Percentiles rank a stretch among this genome's conserved stretches.
phyloP scores from a whole-genome alignment of 1,284 basidiomycete genomes.

The Hortiboletus rubellus region DNA sequence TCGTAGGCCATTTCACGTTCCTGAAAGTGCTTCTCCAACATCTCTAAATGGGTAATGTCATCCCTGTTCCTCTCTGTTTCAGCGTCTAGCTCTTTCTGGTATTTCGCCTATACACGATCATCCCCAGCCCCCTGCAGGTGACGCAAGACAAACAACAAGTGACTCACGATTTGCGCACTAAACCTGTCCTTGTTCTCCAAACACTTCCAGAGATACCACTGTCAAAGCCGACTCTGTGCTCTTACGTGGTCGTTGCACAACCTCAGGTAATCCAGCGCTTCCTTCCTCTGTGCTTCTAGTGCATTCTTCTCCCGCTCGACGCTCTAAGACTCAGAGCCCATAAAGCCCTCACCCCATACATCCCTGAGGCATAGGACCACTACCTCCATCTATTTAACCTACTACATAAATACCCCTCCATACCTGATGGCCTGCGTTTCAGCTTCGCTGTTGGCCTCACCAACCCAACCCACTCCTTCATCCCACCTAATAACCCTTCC shows the following conservation, averaged over 20 bases:
- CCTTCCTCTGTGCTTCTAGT: constrained; percentile 85
- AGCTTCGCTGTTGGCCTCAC: neutral
- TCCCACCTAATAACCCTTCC: neutral
- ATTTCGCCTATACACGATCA: constrained; percentile 45
- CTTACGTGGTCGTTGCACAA: constrained; percentile 81
- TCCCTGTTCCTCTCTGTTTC: constrained; percentile 76
- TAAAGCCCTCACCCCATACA: no score
- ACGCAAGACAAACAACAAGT: neutral
- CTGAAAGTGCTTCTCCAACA: constrained; percentile 67
- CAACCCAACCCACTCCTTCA: neutral
- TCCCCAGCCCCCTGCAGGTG: constrained; percentile 3
- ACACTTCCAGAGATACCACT: constrained; percentile 77
- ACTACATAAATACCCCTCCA: neutral
- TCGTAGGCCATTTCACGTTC: constrained; percentile 70
- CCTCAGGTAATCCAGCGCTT: constrained; percentile 83
- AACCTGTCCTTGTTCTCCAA: constrained; percentile 63
- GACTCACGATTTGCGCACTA: constrained; percentile 59
- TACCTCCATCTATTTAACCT: neutral
- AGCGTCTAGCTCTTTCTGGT: constrained; percentile 57
- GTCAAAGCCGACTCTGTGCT: constrained; percentile 75
- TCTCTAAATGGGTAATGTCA: constrained; percentile 70
- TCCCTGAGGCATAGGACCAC: no score
- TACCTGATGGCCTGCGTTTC: neutral
- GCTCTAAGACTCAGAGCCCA: neutral
- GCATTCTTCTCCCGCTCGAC: constrained; percentile 92